Evolutionary conservation across 495 filamentous ascomycete species (phyloP), one percentile per base, ranked within the genome.

Genomic region (Rhizodiscina lignyota): DNA sequence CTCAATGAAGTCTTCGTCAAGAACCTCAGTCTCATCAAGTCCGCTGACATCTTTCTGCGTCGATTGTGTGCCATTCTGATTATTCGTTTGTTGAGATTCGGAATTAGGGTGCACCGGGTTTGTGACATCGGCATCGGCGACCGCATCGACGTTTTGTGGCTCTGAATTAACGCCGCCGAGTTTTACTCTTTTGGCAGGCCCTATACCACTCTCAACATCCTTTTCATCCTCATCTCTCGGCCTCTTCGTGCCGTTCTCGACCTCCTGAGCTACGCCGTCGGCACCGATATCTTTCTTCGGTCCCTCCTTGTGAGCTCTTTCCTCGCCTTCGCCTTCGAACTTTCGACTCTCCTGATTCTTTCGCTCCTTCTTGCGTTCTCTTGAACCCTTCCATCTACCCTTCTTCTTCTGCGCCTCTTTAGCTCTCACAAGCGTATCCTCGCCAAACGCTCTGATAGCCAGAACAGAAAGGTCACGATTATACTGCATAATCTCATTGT

Each of bases 401-500:
- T 54, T 47, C 37, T 37, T 38, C 39, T 51, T 41, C 44, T 52
- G 55, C 27, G 55, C 52, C 36, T 45, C 43, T 34, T 50, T 52
- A 42, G 59, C 41, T 45, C 42, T 40, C 21, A 54, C 64, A 11
- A 79, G 35, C 11, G 67, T 50, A 40, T 83, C 73, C 35, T 89
- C 74, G 0, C 75, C 80, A 59, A 80, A 92, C 0, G 76, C 74
- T 48, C 75, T 78, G 47, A 96, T 91, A 13, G 85, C 81, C 16
- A 96, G 67, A 21, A 94, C 79, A 48, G 82, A 93, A 44, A 97
- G 59, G 57, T 97, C 89, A 6, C 89, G 73, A 60, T 97, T 97
- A 63, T 94, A 97, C 54, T 96, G 91, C 51, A 96, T 91, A 28
- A 97, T 92, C 0, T 89, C 87, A 44, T 97, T 97, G 61, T 97